Conservation (phyloP, 2,329 filamentous ascomycete genomes). For the Aaosphaeria arxii region DNA sequence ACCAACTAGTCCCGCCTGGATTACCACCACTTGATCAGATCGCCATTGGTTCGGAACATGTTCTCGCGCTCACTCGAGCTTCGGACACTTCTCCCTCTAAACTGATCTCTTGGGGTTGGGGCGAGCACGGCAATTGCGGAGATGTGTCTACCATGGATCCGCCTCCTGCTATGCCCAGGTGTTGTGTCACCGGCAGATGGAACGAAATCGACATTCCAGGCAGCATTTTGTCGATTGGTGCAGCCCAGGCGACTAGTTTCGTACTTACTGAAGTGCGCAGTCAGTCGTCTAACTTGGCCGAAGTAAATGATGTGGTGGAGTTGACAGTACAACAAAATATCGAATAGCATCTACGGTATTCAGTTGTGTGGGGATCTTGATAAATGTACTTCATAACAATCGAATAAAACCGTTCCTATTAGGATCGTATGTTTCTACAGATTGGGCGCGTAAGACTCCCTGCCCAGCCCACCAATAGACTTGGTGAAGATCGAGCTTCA, state of each 20-base stretch:
- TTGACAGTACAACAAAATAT: no score
- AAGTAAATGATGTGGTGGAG: no score
- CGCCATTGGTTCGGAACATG: slow-evolving; percentile 88
- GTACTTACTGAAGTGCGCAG: neutral
- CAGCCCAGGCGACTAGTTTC: slow-evolving; percentile 4
- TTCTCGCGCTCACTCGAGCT: slow-evolving; percentile 64
- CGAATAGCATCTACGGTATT: no score
- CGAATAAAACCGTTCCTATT: no score
- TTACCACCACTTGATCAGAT: slow-evolving; percentile 61
- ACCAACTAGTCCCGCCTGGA: slow-evolving; percentile 66
- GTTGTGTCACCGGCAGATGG: slow-evolving; percentile 2
- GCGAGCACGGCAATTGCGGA: slow-evolving; percentile 96
- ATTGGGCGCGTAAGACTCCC: no score
- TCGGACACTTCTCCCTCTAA: slow-evolving; percentile 41
- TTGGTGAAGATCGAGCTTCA: no score
- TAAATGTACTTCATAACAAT: no score
- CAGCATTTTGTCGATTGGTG: neutral
- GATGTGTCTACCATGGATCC: slow-evolving; percentile 5
- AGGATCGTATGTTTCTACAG: no score
- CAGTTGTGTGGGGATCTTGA: no score
- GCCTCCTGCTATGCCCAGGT: neutral
- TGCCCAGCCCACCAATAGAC: no score
- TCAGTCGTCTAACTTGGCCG: no score
- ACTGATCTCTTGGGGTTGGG: slow-evolving; percentile 91
- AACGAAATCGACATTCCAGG: slow-evolving; percentile 4